These are phyloP conservation scores for Sclerotinia trifoliorum DNA, from an alignment of 2,329 filamentous ascomycete genomes.

Conservation along the genomic window DNA sequence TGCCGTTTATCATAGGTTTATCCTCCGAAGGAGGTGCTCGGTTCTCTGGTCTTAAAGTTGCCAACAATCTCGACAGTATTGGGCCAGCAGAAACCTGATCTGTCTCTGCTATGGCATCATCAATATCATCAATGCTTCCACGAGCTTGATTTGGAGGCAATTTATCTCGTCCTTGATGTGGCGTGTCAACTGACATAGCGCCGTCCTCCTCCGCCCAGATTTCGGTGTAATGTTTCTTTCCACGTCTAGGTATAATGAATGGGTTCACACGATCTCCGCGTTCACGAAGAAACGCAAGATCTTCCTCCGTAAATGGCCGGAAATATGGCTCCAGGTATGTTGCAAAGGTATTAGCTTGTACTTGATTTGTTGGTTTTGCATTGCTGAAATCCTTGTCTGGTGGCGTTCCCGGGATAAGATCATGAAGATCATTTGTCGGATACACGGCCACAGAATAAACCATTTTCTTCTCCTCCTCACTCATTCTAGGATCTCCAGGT, in stretches of 20 bases:
- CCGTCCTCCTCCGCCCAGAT: constrained; percentile 95
- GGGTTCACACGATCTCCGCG: constrained; percentile 79
- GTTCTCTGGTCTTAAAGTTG: constrained; percentile 76
- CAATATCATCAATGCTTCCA: constrained; percentile 82
- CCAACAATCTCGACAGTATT: constrained; percentile 75
- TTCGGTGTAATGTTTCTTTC: constrained; percentile 82
- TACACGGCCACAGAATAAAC: constrained; percentile 87
- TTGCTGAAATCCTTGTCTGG: constrained; percentile 96
- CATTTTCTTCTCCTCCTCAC: constrained; percentile 78
- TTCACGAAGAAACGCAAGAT: constrained; percentile 88
- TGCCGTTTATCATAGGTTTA: constrained; percentile 53
- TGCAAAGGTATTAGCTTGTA: constrained; percentile 90
- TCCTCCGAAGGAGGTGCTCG: constrained; percentile 57
- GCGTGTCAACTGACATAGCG: constrained; percentile 68
- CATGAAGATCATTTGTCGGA: constrained; percentile 74
- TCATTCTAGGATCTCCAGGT: constrained; percentile 59
- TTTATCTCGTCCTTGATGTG: constrained; percentile 60
- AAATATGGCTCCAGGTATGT: constrained; percentile 91
- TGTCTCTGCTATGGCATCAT: constrained; percentile 81
- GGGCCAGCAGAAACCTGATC: constrained; percentile 88
- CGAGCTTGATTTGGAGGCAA: constrained; percentile 78
- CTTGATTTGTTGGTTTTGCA: constrained; percentile 89
- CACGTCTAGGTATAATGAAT: constrained; percentile 82
- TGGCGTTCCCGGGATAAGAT: constrained; percentile 83
- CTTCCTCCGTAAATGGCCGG: constrained; percentile 84